Evolutionary conservation across 768 basidiomycete species (phyloP), one percentile per base, ranked within the genome.

Genomic region (Mrakia hoshinonis): DNA sequence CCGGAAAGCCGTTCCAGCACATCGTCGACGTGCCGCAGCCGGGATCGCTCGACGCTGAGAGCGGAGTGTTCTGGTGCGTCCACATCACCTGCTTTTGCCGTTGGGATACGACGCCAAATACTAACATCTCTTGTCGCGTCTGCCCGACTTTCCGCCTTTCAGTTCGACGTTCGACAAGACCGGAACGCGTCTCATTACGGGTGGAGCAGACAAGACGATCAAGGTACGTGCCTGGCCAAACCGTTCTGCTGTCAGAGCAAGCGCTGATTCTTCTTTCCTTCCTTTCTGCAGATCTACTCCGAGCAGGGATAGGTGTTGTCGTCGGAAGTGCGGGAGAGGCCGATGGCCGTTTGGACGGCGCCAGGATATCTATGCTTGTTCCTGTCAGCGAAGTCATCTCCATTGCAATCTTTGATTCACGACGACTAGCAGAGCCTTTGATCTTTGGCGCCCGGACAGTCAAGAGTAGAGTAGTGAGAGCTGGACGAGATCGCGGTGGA

Each of bases 161-260:
- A 95, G 91, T 78, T 96, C 93, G 20, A 94, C 92, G 20, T 99
- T 98, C 80, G 96, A 98, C 79, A 84, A 87, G 79, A 97, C 95
- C 1, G 96, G 96, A 2, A 93, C 94, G 43, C 84, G 95, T 70
- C 79, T 99, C 70, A 80, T 80, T 75, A 96, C 94, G 20, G 96
- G 96, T 47, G 90, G 94, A 4, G 96, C 96, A 13, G 96, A 98
- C 82, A 99, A 98, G 84, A 97, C 95, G 12, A 95, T 98, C 82
- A 98, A 99, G 85, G 90, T 90, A 38, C 61, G 84, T 54, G 13
- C 10, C 2, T 5, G 77, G 78, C 58, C 78, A 77, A 62, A 76
- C 77, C 34, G 79, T 76, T 65, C 68, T 78, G 18, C 64, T 49
- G n/a, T 67, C n/a, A n/a, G 26, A 34, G 13, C n/a, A 15, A 15